These are phyloP conservation scores for Phytophthora chlamydospora DNA, from an alignment of 352 stramenopile genomes.

Conservation along the genomic window DNA sequence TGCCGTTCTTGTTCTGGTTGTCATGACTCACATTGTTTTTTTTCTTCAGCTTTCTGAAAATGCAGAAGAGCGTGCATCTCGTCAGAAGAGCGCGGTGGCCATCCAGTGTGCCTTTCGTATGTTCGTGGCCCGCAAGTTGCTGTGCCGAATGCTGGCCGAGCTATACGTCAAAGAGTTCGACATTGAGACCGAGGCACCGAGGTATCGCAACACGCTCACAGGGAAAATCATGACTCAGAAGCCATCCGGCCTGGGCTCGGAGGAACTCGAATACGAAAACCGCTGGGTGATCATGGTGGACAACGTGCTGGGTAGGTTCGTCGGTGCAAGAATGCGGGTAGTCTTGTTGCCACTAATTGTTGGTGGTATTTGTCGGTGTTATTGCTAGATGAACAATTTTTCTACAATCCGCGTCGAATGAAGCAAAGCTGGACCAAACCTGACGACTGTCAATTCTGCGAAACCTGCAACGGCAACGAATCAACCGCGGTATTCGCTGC, in stretches of 20 bases:
- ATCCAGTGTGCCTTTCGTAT: slow-evolving; percentile 69
- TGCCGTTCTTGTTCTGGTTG: slow-evolving; percentile 2
- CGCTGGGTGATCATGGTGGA: slow-evolving; percentile 68
- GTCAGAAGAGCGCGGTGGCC: slow-evolving; percentile 47
- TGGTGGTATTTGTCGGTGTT: slow-evolving; percentile 11
- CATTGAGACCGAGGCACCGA: slow-evolving; percentile 31
- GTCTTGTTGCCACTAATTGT: slow-evolving; percentile 17
- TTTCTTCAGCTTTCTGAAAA: slow-evolving; percentile 49
- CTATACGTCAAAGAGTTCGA: slow-evolving; percentile 73
- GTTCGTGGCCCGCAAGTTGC: slow-evolving; percentile 54
- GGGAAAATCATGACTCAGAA: slow-evolving; percentile 46
- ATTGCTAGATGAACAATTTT: slow-evolving; percentile 59
- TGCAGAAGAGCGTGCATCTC: slow-evolving; percentile 32
- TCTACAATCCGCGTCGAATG: slow-evolving; percentile 68
- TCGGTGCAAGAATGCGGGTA: not conserved
- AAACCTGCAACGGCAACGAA: slow-evolving; percentile 25
- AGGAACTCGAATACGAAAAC: slow-evolving; percentile 64
- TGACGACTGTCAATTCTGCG: slow-evolving; percentile 56
- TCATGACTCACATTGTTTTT: not conserved
- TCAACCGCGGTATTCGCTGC: slow-evolving; percentile 42
- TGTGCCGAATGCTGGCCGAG: slow-evolving; percentile 53
- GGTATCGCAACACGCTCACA: slow-evolving; percentile 65
- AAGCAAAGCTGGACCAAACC: slow-evolving; percentile 64
- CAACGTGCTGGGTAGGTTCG: slow-evolving; percentile 41
- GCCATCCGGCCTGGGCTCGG: slow-evolving; percentile 53